A percentile compares a stretch with the other conserved stretches of the same genome.
These are phyloP conservation scores for Phascolomyces articulosus DNA, from an alignment of 371 early-diverging fungal species.

Conservation along the genomic window DNA sequence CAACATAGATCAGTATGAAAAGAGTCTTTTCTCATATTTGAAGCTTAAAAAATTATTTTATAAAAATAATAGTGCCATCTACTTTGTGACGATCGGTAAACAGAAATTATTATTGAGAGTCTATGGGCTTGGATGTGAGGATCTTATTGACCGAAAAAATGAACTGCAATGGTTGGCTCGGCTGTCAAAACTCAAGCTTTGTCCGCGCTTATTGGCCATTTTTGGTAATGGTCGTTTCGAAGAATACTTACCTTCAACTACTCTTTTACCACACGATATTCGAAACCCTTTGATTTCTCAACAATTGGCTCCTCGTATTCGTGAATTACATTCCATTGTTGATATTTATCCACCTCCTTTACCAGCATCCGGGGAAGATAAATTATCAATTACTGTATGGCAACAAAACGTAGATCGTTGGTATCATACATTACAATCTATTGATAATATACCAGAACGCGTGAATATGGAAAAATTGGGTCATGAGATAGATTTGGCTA, in stretches of 20 bases:
- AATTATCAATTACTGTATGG: slow-evolving; percentile 45
- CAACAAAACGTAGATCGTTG: slow-evolving; percentile 65
- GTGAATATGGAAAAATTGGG: slow-evolving; percentile 48
- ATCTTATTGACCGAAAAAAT: slow-evolving; percentile 73
- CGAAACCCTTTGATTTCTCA: slow-evolving; percentile 62
- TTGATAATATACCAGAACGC: slow-evolving; percentile 3
- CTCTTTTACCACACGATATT: slow-evolving; percentile 72
- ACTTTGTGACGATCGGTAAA: slow-evolving; percentile 57
- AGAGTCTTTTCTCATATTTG: too few relatives aligned
- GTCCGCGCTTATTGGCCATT: slow-evolving; percentile 80
- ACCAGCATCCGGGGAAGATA: slow-evolving; percentile 10
- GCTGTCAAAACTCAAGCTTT: slow-evolving; percentile 71
- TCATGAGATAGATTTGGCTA: slow-evolving; percentile 52
- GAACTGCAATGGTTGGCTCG: slow-evolving; percentile 82
- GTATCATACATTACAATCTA: slow-evolving; percentile 32
- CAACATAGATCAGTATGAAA: too few relatives aligned
- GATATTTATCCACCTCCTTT: slow-evolving; percentile 60
- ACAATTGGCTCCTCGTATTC: slow-evolving; percentile 78
- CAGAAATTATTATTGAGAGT: slow-evolving; percentile 70
- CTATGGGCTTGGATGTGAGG: slow-evolving; percentile 81
- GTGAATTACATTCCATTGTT: slow-evolving; percentile 75
- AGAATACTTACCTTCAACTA: slow-evolving; percentile 79
- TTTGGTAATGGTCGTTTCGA: slow-evolving; percentile 92
- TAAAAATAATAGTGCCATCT: slow-evolving; percentile 63
- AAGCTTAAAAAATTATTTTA: background rate